Evolutionary conservation across 108 stramenopile species (phyloP).

Genomic region (Aurantiochytrium sp.): DNA sequence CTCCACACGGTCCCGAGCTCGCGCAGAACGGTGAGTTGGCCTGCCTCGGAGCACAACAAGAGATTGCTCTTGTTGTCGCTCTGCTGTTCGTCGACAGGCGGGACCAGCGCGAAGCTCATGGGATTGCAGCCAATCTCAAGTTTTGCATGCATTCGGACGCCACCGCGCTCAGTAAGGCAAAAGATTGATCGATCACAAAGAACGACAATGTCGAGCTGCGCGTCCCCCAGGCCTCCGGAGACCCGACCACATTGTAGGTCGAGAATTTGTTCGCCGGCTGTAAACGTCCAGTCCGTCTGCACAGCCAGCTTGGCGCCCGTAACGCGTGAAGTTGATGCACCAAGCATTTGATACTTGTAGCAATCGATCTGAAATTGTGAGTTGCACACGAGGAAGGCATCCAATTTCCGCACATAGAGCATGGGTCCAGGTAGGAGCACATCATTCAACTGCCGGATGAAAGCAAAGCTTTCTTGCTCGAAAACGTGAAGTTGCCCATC

Average conservation of each 20-base stretch:
- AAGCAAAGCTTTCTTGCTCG: conserved; percentile 38
- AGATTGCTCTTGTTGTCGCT: conserved; percentile 24
- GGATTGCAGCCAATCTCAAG: conserved; percentile 27
- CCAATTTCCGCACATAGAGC: conserved; percentile 41
- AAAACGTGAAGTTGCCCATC: conserved; percentile 50
- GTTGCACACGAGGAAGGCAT: conserved; percentile 41
- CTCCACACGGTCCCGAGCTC: conserved; percentile 30
- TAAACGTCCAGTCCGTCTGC: conserved; percentile 36
- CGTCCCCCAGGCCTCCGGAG: conserved; percentile 22
- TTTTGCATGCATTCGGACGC: conserved; percentile 22
- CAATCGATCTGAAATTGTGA: conserved; percentile 37
- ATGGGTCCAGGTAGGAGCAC: conserved; percentile 44
- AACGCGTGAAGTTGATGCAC: neutral
- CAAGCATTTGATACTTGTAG: conserved; percentile 44
- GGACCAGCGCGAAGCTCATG: neutral
- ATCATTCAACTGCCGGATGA: conserved; percentile 43
- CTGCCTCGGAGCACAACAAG: conserved; percentile 21
- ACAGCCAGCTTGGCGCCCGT: neutral
- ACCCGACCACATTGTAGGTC: conserved; percentile 35
- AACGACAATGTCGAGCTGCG: conserved; percentile 30
- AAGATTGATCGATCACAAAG: conserved; percentile 35
- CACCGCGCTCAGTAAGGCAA: conserved; percentile 32
- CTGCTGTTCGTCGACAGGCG: neutral
- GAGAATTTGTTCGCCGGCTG: conserved; percentile 28
- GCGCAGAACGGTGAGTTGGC: conserved; percentile 29